A percentile compares a stretch with the other conserved stretches of the same genome.
phyloP scores from a whole-genome alignment of 2,329 filamentous ascomycete species.

The Teratosphaeriaceae sp. region DNA sequence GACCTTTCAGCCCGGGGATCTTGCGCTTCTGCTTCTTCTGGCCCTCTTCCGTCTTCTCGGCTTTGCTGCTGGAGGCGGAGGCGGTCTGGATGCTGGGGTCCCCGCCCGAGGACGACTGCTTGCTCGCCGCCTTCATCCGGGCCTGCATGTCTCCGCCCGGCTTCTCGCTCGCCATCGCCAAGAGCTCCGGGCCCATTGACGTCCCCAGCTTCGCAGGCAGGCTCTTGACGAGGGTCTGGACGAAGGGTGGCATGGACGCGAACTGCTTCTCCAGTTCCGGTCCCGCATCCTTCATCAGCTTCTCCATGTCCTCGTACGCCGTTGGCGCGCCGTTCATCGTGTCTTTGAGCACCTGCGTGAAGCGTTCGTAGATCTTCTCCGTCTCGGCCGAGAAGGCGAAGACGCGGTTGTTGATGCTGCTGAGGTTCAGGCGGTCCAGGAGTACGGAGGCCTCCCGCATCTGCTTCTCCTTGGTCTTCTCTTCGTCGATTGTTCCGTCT shows the following conservation, averaged over 20 bases:
- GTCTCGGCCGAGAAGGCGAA: constrained; percentile 81
- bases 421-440: constrained; percentile 77
- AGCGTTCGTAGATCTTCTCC: constrained; percentile 70
- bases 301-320: constrained; percentile 82
- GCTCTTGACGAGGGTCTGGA: constrained; percentile 80
- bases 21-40: constrained; percentile 55
- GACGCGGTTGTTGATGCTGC: constrained; percentile 76
- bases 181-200: constrained; percentile 69
- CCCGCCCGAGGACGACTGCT: constrained; percentile 8
- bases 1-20: constrained; percentile 66
- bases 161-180: constrained; percentile 74
- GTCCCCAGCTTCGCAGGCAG: constrained; percentile 76
- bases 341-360: constrained; percentile 88
- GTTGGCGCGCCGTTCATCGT: constrained; percentile 88
- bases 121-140: constrained; percentile 28
- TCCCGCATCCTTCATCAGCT: constrained; percentile 57
- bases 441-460: constrained; percentile 68
- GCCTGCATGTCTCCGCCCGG: constrained; percentile 39
- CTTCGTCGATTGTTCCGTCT: constrained; percentile 31
- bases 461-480: constrained; percentile 45
- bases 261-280: constrained; percentile 58
- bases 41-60: constrained; percentile 10
- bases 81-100: not conserved
- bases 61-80: constrained; percentile 4
- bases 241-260: constrained; percentile 62